Evolutionary conservation across 2,329 filamentous ascomycete species (phyloP), one percentile per base, ranked within the genome.

Genomic region (Phialophora expanda): DNA sequence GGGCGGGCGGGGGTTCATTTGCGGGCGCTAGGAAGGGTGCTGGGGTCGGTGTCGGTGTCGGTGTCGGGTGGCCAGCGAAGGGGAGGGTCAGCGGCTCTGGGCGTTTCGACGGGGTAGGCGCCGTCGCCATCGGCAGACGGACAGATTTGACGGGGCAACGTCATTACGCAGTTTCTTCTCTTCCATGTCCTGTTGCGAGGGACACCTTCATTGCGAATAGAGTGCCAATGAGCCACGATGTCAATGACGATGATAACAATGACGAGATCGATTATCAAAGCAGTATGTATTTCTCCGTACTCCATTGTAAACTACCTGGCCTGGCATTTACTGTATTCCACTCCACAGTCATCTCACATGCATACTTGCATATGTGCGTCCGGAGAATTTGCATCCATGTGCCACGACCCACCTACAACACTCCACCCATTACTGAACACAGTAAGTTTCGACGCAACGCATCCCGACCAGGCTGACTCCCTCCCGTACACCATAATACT

Each of bases 261-360:
- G 38, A n/a, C 22, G 32, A 41, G 28, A 30, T 32, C 20, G 51
- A 64, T 28, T 26, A 58, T 3, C 14, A 53, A 58, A 28, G 56
- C 61, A 41, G 6, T 41, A 41, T n/a, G 34, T 38, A 34, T n/a
- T n/a, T n/a, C 32, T 11, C 24, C 32, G 12, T 41, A 17, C 30
- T 9, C 7, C 38, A 17, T 41, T 41, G 17, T 5, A 41, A 41
- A n/a, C 14, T 41, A n/a, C 28, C 28, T 2, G 28, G 1, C 28
- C 7, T 30, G 28, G n/a, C n/a, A n/a, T n/a, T n/a, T n/a, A n/a
- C n/a, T n/a, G n/a, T n/a, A n/a, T n/a, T 30, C 28, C 28, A 8
- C 24, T 30, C 6, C 28, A 30, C 7, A 30, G 7, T 30, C 8
- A 30, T 30, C 28, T 30, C 9, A 30, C 30, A 30, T 30, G 30